Evolutionary conservation across 371 early-diverging fungal species (phyloP), one percentile per base, ranked within the genome.

Genomic region (Mucor indicus): DNA sequence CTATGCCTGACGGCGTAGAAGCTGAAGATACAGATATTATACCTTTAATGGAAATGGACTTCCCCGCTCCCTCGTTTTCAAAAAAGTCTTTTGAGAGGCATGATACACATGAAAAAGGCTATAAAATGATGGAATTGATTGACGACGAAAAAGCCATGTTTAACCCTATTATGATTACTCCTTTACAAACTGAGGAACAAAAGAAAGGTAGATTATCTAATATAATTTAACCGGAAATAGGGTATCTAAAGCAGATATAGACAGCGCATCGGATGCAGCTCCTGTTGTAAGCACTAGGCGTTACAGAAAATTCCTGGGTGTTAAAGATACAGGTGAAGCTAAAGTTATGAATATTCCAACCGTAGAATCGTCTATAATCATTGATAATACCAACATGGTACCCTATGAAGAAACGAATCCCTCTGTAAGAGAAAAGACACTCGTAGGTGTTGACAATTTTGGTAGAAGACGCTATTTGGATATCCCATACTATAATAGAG

Each of bases 401-500:
- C n/a, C n/a, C n/a, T n/a, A n/a, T n/a, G n/a, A n/a, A n/a, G n/a
- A n/a, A n/a, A n/a, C n/a, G n/a, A n/a, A n/a, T n/a, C n/a, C n/a
- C n/a, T n/a, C n/a, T n/a, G n/a, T n/a, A n/a, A n/a, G 37, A 13
- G 38, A 23, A 33, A 47, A 23, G 29, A 36, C 27, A 2, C 16
- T 53, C 1, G 44, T 48, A 6, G 59, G 48, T n/a, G 17, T 53
- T 8, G 59, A 58, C 31, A 30, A 33, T 11, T 11, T 40, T 17
- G 59, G 59, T 3, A 39, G 39, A 16, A 24, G 43, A 32, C 24
- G 39, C 31, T 44, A 35, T 13, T 21, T 58, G 9, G 43, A 58
- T 36, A 27, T 58, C 16, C 53, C 59, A 17, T 17, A 39, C 12
- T 58, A 58, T 21, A 30, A 40, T 38, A 27, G 59, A 44, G 47